These are phyloP conservation scores for Patellifolia procumbens DNA, from an alignment of 179 eudicot species.

Conservation along the genomic window DNA sequence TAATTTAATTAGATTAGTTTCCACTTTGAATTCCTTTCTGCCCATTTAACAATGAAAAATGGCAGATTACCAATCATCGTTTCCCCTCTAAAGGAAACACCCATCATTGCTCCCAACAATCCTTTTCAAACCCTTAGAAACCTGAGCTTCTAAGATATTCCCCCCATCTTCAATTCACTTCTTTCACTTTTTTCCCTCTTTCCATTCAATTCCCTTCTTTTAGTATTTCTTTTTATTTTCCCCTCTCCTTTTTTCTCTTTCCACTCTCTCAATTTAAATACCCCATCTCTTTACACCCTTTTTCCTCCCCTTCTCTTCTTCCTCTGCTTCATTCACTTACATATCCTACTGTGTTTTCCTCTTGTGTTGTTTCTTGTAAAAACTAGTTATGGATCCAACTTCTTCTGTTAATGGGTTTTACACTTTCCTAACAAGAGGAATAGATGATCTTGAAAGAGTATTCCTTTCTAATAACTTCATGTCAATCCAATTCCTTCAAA, in stretches of 20 bases:
- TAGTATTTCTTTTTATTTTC: constrained; percentile 8
- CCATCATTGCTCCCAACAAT: constrained; percentile 85
- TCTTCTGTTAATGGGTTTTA: constrained; percentile 94
- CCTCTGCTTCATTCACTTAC: constrained; percentile 1
- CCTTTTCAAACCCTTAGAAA: constrained; percentile 62
- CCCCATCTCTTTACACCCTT: constrained; percentile 31
- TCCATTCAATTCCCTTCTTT: constrained; percentile 15
- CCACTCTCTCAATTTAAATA: constrained; percentile 28
- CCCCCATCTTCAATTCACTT: constrained; percentile 30
- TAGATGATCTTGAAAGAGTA: constrained; percentile 77
- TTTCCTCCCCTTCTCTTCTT: constrained; percentile 25
- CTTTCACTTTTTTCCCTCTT: constrained; percentile 4
- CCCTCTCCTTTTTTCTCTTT: no score
- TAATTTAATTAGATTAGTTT: neutral
- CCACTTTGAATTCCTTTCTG: constrained; percentile 19
- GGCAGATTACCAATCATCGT: constrained; percentile 91
- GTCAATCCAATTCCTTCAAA: constrained; percentile 88
- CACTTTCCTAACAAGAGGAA: constrained; percentile 72
- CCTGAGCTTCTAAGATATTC: constrained; percentile 56
- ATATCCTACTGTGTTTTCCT: constrained; percentile 19
- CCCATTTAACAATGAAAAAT: constrained; percentile 61
- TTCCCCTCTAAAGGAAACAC: constrained; percentile 89
- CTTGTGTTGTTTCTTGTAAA: neutral
- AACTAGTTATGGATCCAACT: constrained; percentile 54
- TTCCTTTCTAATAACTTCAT: constrained; percentile 76